These are phyloP conservation scores for Pueraria montana DNA, from an alignment of 306 rosid species.

Conservation along the genomic window DNA sequence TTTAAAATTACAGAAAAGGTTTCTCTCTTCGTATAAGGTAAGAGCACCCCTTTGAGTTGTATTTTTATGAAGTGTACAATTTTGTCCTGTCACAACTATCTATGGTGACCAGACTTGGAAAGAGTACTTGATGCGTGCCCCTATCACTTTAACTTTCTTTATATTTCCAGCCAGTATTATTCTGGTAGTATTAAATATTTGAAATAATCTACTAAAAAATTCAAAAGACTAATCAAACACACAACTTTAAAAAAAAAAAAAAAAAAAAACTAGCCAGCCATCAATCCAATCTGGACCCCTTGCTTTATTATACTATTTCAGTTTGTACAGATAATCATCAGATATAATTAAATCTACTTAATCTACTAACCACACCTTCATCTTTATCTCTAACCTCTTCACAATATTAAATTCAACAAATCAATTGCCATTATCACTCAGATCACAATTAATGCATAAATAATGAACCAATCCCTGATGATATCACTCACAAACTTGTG, in stretches of 20 bases:
- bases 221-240: conserved; percentile 17
- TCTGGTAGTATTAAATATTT: neutral
- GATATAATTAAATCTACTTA: conserved; percentile 49
- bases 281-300: conserved; percentile 55
- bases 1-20: neutral
- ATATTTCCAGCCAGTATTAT: conserved; percentile 15
- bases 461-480: conserved; percentile 29
- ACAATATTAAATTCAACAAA: conserved; percentile 48
- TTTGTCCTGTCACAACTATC: conserved; percentile 32
- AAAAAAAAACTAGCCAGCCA: conserved; percentile 17
- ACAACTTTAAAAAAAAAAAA: neutral
- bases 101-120: neutral
- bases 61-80: conserved; percentile 29
- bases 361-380: conserved; percentile 51
- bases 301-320: conserved; percentile 42
- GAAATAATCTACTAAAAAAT: neutral
- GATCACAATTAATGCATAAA: conserved; percentile 45
- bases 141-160: conserved; percentile 6
- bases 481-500: conserved; percentile 6
- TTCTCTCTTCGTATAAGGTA: neutral
- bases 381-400: conserved; percentile 51
- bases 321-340: conserved; percentile 60
- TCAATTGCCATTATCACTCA: conserved; percentile 51
- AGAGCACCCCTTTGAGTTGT: conserved; percentile 18
- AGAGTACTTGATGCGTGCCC: conserved; percentile 11